These are phyloP conservation scores for Ceriops tagal DNA, from an alignment of 345 rosid genomes.

Conservation along the genomic window DNA sequence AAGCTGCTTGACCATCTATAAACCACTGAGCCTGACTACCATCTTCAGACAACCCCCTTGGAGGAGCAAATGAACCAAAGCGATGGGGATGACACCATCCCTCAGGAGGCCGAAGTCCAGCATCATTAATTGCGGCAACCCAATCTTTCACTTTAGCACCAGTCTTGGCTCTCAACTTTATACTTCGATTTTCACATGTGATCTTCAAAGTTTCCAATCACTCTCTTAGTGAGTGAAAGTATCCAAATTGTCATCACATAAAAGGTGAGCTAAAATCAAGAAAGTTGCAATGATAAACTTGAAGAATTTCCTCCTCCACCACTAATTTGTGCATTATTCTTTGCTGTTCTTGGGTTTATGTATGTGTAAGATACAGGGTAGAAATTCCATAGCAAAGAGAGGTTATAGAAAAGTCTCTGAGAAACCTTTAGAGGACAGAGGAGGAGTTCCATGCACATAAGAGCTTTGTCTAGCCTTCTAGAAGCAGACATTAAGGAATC, in stretches of 20 bases:
- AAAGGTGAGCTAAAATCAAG: background rate
- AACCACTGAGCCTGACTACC: conserved; percentile 99
- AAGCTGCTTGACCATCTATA: conserved; percentile 91
- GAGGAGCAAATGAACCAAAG: conserved; percentile 97
- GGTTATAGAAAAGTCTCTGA: background rate
- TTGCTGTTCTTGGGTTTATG: background rate
- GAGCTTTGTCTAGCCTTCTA: background rate
- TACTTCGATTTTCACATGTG: conserved; percentile 80
- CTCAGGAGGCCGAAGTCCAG: conserved; percentile 95
- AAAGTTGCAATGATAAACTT: background rate
- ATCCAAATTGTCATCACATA: conserved; percentile 30
- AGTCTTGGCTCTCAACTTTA: conserved; percentile 72
- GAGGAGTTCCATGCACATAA: background rate
- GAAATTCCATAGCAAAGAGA: background rate
- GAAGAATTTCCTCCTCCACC: background rate
- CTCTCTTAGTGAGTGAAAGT: conserved; percentile 42
- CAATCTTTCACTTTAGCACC: conserved; percentile 89
- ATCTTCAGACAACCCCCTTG: conserved; percentile 94
- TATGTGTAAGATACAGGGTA: too few species aligned
- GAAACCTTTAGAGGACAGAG: background rate
- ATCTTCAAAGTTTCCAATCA: conserved; percentile 64
- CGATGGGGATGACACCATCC: conserved; percentile 99
- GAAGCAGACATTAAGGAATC: background rate
- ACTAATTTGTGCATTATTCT: background rate
- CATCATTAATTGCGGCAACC: conserved; percentile 95